Conservation (phyloP, 345 rosid genomes). For the Gossypium herbaceum region DNA sequence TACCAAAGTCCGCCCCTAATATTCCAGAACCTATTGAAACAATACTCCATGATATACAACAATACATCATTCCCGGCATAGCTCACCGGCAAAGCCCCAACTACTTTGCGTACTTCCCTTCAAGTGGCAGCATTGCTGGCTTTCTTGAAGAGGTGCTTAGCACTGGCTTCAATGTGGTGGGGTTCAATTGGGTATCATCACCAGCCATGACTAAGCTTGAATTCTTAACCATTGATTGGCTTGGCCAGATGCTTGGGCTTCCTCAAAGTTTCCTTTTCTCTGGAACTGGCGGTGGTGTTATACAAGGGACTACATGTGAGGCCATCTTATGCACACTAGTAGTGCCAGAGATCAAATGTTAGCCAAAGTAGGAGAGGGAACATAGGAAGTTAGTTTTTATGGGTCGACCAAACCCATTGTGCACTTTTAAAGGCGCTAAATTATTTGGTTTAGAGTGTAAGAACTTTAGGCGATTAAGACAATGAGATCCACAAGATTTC, state of each 20-base stretch:
- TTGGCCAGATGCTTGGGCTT: not conserved
- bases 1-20: not conserved
- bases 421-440: not conserved
- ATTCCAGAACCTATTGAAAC: not conserved
- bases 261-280: not conserved
- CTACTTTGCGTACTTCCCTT: not conserved
- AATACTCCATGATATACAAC: not conserved
- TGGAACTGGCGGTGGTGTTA: not conserved
- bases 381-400: not conserved
- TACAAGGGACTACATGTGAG: not conserved
- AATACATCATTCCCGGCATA: not conserved
- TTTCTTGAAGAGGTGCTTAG: not conserved
- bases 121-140: not conserved
- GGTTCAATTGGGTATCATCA: not conserved
- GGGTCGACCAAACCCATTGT: not conserved
- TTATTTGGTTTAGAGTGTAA: not conserved
- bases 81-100: not conserved
- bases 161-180: not conserved
- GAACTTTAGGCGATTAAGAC: no score
- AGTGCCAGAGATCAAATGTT: not conserved
- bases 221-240: not conserved
- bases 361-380: not conserved
- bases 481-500: no score
- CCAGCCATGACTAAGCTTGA: not conserved
- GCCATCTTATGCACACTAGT: not conserved